Evolutionary conservation across 2,329 filamentous ascomycete species (phyloP), one percentile per base, ranked within the genome.

Genomic region (Teratosphaeria viscida): DNA sequence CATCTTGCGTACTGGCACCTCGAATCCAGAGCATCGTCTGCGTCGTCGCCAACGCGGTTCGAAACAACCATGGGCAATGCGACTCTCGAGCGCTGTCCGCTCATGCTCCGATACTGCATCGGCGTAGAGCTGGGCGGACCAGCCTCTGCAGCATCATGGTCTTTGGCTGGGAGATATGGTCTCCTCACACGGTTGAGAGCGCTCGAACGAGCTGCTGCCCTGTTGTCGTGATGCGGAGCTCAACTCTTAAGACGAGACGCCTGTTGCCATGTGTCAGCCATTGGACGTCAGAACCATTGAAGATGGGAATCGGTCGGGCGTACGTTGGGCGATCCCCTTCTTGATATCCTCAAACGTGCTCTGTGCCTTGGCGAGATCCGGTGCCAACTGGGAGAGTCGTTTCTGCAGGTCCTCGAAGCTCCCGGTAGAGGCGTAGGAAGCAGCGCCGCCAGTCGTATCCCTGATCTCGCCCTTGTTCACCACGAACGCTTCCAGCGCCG

Each of bases 401-500:
- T 49, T 54, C 32, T 54, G 52, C n/a, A 49, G 16, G 16, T 35
- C 53, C 52, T 59, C 52, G 57, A 34, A 59, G n/a, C 43, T 49
- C 8, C 43, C n/a, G 8, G 16, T 49, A 16, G 43, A 49, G 16
- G 23, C 19, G n/a, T 1, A 49, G 19, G 43, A 49, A 10, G 8
- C 19, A 49, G 43, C n/a, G 43, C 16, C 43, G 23, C 43, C n/a
- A 3, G 43, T 49, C 8, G 43, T 49, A n/a, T 49, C 43, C 55
- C 55, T 49, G n/a, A 96, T 88, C 64, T 86, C 85, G 19, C 94
- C 94, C 77, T 92, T 91, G 71, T 96, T 95, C n/a, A 95, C 88
- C 23, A 97, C 89, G 71, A 97, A 97, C 0, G 81, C 88, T 72
- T 97, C 90, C 32, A 97, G 74, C 3, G 85, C 89, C 69, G 86